A percentile compares a stretch with the other conserved stretches of the same genome.
These are phyloP conservation scores for Stagonosporopsis cucurbitacearum DNA, from an alignment of 2,329 filamentous ascomycete genomes.

Conservation along the genomic window DNA sequence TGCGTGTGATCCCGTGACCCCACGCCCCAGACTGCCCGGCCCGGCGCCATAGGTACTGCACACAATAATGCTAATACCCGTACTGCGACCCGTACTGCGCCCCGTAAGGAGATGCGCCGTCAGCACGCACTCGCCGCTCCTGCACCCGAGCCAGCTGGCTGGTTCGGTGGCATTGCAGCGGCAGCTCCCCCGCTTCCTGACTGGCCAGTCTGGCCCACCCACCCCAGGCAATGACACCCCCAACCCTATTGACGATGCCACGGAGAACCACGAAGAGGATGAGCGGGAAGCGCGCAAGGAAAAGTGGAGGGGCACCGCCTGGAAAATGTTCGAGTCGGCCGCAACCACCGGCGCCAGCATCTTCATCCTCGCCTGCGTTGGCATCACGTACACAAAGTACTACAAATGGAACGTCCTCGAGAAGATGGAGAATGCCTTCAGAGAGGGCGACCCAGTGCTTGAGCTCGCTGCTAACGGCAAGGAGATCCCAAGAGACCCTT, in stretches of 20 bases:
- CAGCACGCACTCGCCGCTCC: conserved; percentile 16
- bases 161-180: conserved; percentile 22
- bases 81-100: too few relatives aligned
- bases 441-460: conserved; percentile 87
- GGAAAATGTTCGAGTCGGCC: conserved; percentile 61
- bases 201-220: conserved; percentile 45
- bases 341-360: conserved; percentile 60
- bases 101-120: conserved; percentile 20
- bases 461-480: conserved; percentile 62
- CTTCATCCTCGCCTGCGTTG: conserved; percentile 55
- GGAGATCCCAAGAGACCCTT: conserved; percentile 41
- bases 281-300: conserved; percentile 26
- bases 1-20: conserved; percentile 27
- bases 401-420: conserved; percentile 91
- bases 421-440: conserved; percentile 92
- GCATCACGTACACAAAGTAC: conserved; percentile 57
- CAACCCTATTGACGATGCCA: conserved; percentile 48
- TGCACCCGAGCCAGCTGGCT: conserved; percentile 33
- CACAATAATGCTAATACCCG: conserved; percentile 44
- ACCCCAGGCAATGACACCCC: conserved; percentile 48
- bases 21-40: conserved; percentile 32
- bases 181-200: conserved; percentile 34
- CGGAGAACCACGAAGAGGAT: conserved; percentile 32
- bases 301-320: conserved; percentile 51
- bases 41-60: too few relatives aligned